Base-by-base conservation (phyloP, 108 stramenopile species). In the Fragilaria radians region DNA sequence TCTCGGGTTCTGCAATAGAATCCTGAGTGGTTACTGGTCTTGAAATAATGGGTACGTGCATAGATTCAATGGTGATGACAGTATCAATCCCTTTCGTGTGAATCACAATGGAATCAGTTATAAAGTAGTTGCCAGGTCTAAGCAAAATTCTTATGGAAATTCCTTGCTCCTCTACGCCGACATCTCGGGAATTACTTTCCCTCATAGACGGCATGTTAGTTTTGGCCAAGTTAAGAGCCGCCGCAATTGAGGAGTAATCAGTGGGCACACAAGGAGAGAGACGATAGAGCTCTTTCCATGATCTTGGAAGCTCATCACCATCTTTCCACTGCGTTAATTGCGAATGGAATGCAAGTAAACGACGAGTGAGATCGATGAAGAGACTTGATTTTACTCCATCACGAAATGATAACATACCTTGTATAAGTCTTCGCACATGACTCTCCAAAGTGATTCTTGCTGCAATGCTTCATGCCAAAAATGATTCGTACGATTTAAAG, bases 231-330 rank as follows among this genome's bases (percentile, higher is more conserved):
- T 63, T 71, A 46, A 86, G 57, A 25, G 85, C 89, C 22, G 57
- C 46, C 28, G 61, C 55, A 46, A 90, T 65, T 21, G 79, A 71
- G n/a, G 81, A 60, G 62, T 72, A 90, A 52, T 90, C 89, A 34
- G 83, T 53, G 7, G 89, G 89, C 24, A 90, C 79, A 49, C 82
- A 86, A 25, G 89, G 89, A 58, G 78, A 81, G 50, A 54, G 27
- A 29, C 59, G 65, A 68, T 90, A 90, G 48, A 62, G 70, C 22
- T 85, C 58, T 28, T 69, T 47, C 89, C 89, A 90, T 7, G 82
- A 85, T 1, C 46, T 30, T 28, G 87, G 87, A 14, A 66, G 28
- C 29, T 72, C 68, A 47, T 79, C 78, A 46, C 70, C 83, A 46
- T 80, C 70, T 17, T 64, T 79, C 87, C 87, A 89, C 87, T 89